Evolutionary conservation across 129 eudicot genomes (phyloP), one percentile per base, ranked within the genome.

Genomic region (Logfia minima): DNA sequence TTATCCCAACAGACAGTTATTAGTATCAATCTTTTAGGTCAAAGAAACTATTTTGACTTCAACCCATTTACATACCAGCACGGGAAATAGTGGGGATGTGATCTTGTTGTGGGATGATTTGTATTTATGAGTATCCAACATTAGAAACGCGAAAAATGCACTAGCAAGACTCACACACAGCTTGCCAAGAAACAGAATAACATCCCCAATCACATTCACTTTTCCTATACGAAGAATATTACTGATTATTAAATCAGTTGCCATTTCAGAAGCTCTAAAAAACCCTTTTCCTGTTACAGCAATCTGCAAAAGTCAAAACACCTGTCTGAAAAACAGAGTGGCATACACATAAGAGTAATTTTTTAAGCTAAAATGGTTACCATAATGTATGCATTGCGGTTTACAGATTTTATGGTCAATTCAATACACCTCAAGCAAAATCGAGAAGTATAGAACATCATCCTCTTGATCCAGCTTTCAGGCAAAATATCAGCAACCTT

Each of bases 191-290:
- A 90, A 89, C 65, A 94, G 90, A 70, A 91, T 89, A 68, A 94
- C 96, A 64, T 94, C 99, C 53, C 99, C 99, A 48, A 91, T 89
- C 22, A 94, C 97, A 74, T 94, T 94, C 82, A 94, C 99, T 75
- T 86, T 87, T 59, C 99, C 99, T 59, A 94, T 94, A 51, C 97
- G 83, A n/a, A 89, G 88, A 18, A 94, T 94, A 80, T 94, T 94
- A 72, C 90, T 91, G 72, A 92, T 94, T 67, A 94, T 94, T 72
- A 89, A 77, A 45, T 91, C 97, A 53, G 99, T 94, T 71, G 99
- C 97, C 66, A 87, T 88, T 82, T 90, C 99, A 35, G 99, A 94
- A 55, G 99, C 84, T 75, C 72, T 86, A 53, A 91, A 91, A 79
- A 91, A 94, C 6, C 94, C 87, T 82, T 94, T 90, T 31, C 99